Evolutionary conservation across 2,329 filamentous ascomycete genomes (phyloP), one percentile per base, ranked within the genome.

Genomic region (Myriosclerotinia scirpicola): DNA sequence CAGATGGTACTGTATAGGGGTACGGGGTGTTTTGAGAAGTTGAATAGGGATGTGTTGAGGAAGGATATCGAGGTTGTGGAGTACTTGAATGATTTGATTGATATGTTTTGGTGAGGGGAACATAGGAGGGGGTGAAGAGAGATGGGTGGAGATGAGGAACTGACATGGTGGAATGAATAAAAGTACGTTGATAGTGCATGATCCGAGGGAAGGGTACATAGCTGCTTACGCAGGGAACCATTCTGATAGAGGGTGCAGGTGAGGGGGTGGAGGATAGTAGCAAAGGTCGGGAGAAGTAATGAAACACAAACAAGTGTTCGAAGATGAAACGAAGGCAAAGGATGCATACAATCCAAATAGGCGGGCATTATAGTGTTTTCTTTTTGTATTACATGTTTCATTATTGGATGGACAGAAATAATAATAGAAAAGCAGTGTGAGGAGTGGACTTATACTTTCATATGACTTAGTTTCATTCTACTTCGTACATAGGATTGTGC

Each of bases 21-120:
- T 11, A 73, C 72, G 17, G 65, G 68, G 4, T 77, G 75, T 68
- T 76, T 76, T 68, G 68, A 66, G 60, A 73, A 68, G 30, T 67
- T 75, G 55, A 74, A 69, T 50, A 67, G 74, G 26, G 75, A 76
- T 68, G 74, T 77, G 26, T 46, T 77, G 58, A 73, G 71, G 58
- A 69, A 72, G 40, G 73, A 73, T 64, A 73, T 77, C 11, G 75
- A 77, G 71, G 68, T 77, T 22, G 75, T 77, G 64, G 75, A 77
- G 68, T 76, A 73, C 62, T 53, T 77, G 67, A 77, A 77, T 70
- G 75, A 76, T 66, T 69, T 77, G 61, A 70, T 76, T 52, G 75
- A 76, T 70, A 62, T 59, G 42, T 65, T 65, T 53, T 52, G 22
- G 12, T 64, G 44, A 64, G 36, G 14, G 50, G 22, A 20, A 9